phyloP scores from a whole-genome alignment of 139 green algal species.

The Ulvella scutata region DNA sequence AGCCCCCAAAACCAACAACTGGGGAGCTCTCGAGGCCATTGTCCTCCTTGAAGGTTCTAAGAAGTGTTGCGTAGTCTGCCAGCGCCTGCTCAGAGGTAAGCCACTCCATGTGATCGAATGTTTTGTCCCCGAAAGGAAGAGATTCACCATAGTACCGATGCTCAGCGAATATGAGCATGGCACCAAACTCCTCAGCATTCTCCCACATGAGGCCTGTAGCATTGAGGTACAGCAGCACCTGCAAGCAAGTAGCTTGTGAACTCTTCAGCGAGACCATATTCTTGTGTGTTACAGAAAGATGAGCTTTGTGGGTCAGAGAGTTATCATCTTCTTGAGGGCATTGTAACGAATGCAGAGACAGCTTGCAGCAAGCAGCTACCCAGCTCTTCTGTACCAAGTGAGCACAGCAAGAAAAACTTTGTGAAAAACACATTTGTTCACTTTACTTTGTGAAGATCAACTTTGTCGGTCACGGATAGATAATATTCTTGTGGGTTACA shows the following conservation, averaged over 20 bases:
- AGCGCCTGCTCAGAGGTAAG: constrained; percentile 69
- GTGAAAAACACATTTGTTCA: too few species aligned
- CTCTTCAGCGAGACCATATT: too few species aligned
- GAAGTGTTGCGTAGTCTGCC: constrained; percentile 56
- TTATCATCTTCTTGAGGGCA: too few species aligned
- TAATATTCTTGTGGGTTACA: too few species aligned
- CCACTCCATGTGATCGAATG: constrained; percentile 13
- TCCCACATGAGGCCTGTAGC: constrained; percentile 72
- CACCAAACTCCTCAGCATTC: constrained; percentile 32
- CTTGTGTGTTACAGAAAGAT: too few species aligned
- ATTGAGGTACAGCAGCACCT: neutral
- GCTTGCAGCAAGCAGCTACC: too few species aligned
- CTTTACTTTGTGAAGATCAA: too few species aligned
- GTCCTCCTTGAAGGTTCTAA: constrained; percentile 26
- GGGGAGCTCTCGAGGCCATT: constrained; percentile 15
- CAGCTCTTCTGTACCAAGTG: too few species aligned
- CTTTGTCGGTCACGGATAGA: too few species aligned
- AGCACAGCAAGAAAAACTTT: too few species aligned
- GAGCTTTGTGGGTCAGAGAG: too few species aligned
- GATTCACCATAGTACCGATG: constrained; percentile 79
- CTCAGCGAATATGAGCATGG: constrained; percentile 52
- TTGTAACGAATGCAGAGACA: too few species aligned
- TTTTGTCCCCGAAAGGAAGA: constrained; percentile 27
- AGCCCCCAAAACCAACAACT: constrained; percentile 68
- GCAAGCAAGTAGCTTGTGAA: neutral